Base-by-base conservation (phyloP, 352 stramenopile species). In the Peronospora belbahrii region DNA sequence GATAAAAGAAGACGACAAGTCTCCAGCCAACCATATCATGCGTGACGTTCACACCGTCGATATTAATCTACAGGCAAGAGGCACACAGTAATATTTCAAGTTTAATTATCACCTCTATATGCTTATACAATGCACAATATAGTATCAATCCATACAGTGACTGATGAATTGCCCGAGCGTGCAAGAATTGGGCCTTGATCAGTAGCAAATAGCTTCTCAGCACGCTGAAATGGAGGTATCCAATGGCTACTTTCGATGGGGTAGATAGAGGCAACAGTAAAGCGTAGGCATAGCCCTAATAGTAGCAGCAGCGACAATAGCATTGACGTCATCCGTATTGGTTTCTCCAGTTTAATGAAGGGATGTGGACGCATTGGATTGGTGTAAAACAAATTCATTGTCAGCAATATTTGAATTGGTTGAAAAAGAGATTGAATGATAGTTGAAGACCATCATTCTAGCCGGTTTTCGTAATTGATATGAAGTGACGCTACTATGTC, bases 171-270 rank as follows among this genome's bases (percentile, higher is more conserved):
- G 37, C 81, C 81, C 0, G 42, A 42, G 48, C 69, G 67, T 30
- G 74, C 73, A 31, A 93, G 61, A 15, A 93, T 58, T 0, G 81
- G 81, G 0, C 81, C 81, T 5, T 78, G 47, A 46, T 93, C 52
- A 4, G 67, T 84, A 13, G 75, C 81, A 53, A 93, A 93, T 39
- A 93, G 74, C 59, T 93, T 93, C 57, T 93, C 81, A 6, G 81
- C 79, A 42, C 81, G 79, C 54, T 93, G 81, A 51, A 85, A 90
- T 2, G 81, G 71, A 1, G 79, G 79, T 27, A 90, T 67, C 79
- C 79, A 90, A 23, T 78, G 62, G 44, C 67, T 75, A 52, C 71
- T 88, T 32, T 67, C n/a, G 11, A 90, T 57, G 4, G 67, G 69
- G 48, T 90, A 90, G 38, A 88, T 82, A 11, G 79, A 90, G 33